phyloP scores from a whole-genome alignment of 805 yeast genomes.

The Kuraishia capsulata region DNA sequence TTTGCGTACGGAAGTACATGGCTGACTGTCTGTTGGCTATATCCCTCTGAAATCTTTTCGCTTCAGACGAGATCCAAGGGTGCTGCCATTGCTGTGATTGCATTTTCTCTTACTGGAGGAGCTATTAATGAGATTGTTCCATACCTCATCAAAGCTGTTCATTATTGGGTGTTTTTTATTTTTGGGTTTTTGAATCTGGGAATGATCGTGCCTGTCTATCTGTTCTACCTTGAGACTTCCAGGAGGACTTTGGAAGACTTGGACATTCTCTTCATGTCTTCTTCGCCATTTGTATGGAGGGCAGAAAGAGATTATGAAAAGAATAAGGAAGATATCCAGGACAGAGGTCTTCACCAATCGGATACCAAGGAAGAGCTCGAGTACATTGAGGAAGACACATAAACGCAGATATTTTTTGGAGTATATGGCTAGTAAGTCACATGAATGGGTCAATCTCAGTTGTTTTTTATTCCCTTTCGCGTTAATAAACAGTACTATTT shows the following conservation, averaged over 20 bases:
- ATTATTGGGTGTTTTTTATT: conserved; percentile 50
- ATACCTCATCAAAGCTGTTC: conserved; percentile 28
- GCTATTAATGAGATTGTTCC: conserved; percentile 21
- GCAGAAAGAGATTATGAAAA: conserved; percentile 23
- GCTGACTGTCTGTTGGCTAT: conserved; percentile 28
- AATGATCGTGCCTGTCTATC: conserved; percentile 43
- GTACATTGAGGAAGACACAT: not conserved
- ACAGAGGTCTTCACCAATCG: not conserved
- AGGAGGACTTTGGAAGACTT: conserved; percentile 58
- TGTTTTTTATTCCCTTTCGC: too few relatives aligned
- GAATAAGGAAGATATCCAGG: not conserved
- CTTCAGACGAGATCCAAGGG: conserved; percentile 53
- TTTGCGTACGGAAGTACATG: conserved; percentile 2
- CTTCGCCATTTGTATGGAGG: conserved; percentile 46
- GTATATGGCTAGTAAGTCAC: too few relatives aligned
- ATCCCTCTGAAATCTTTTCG: conserved; percentile 49
- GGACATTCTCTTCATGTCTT: conserved; percentile 46
- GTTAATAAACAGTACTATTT: too few relatives aligned
- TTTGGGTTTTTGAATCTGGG: conserved; percentile 47
- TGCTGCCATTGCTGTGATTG: conserved; percentile 44
- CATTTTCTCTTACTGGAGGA: conserved; percentile 25
- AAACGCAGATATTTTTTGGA: too few relatives aligned
- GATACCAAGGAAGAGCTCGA: conserved; percentile 2
- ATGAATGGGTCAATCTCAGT: too few relatives aligned
- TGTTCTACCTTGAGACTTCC: conserved; percentile 59